Base-by-base conservation (phyloP, 306 rosid species). In the Canavalia ensiformis region DNA sequence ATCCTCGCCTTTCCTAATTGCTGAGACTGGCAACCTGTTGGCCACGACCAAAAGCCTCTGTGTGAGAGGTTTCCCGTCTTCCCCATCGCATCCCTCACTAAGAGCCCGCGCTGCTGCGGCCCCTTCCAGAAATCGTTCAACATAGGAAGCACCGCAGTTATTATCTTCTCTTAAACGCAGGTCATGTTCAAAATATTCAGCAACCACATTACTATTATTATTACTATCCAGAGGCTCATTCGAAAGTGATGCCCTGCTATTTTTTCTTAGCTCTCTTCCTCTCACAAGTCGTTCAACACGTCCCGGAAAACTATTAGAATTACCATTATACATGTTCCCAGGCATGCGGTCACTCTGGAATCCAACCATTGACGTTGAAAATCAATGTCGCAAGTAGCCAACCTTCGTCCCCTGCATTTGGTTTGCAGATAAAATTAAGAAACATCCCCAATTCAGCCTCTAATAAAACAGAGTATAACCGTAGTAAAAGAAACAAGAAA, bases 1-100 rank as follows among this genome's bases (percentile, higher is more conserved):
- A 72, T 91, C 97, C 87, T 89, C 97, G 50, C 98, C 90, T 86
- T 85, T 88, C 85, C 98, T 86, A 45, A 94, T 84, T 47, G 98
- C 98, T 18, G 97, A 90, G 67, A 94, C 98, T 2, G 98, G 98
- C 68, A 94, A 81, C 88, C 98, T 89, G 77, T 94, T 94, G 49
- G 98, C 98, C 84, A 94, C 98, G 69, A 94, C 98, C 92, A 94
- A 87, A 62, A 94, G 90, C 39, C 98, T 74, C 52, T 94, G 98
- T 51, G 81, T 88, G 28, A 42, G 68, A 62, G 91, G 87, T 74
- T 30, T 90, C 57, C 77, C 87, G 5, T 90, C 91, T 47, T 56
- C 85, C 75, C 69, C 79, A 69, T 84, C 89, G 47, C 75, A 58
- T 73, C 92, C 90, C 71, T 87, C 85, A 76, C 45, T 37, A 70